A percentile compares a stretch with the other conserved stretches of the same genome.
phyloP scores from a whole-genome alignment of 108 stramenopile genomes.

The Parmales sp. region DNA sequence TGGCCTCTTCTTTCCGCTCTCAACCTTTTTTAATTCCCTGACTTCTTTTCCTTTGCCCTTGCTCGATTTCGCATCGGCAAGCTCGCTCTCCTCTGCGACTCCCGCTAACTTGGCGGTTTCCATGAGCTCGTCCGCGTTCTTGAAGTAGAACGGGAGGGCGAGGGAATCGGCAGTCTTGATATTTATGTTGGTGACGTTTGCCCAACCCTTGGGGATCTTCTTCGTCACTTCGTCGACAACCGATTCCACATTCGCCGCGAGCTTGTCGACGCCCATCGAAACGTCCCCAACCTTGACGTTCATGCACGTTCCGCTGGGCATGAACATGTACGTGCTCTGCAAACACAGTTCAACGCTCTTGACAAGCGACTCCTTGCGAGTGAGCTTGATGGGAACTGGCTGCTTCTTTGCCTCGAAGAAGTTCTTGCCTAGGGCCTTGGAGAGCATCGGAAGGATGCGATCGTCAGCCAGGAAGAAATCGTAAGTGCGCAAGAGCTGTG shows the following conservation, averaged over 20 bases:
- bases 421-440: constrained; percentile 71
- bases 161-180: constrained; percentile 66
- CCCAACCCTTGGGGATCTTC: constrained; percentile 75
- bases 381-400: constrained; percentile 66
- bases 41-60: constrained; percentile 10
- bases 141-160: constrained; percentile 73
- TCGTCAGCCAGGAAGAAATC: constrained; percentile 88
- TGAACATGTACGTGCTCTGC: constrained; percentile 59
- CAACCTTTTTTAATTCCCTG: not conserved
- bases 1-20: constrained; percentile 14
- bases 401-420: constrained; percentile 82
- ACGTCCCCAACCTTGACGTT: constrained; percentile 23
- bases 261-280: not conserved
- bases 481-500: constrained; percentile 52
- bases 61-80: not conserved
- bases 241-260: constrained; percentile 59
- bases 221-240: constrained; percentile 39
- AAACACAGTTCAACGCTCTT: constrained; percentile 48
- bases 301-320: constrained; percentile 67
- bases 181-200: constrained; percentile 66
- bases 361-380: constrained; percentile 56
- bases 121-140: constrained; percentile 51
- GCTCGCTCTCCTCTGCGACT: not conserved
- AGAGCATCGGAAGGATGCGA: constrained; percentile 87
- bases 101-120: constrained; percentile 50